Evolutionary conservation across 805 yeast species (phyloP), one percentile per base, ranked within the genome.

Genomic region (Peterozyma xylosa): DNA sequence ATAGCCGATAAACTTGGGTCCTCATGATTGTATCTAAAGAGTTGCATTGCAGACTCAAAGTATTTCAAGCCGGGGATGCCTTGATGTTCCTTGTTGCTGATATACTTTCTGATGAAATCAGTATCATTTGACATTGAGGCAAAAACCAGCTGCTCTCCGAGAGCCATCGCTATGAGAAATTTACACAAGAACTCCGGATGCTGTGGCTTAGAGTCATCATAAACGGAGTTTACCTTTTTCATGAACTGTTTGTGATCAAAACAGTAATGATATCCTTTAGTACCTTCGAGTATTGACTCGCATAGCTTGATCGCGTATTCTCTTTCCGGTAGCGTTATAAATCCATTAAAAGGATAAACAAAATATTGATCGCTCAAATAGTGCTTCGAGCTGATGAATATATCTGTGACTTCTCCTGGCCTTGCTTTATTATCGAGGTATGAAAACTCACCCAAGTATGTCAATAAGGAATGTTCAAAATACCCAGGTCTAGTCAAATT

Each of bases 1-100:
- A 66, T 56, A 39, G 51, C 45, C 11, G 56, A 51, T n/a, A 58
- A 42, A 14, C 53, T 52, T 15, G 68, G 69, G 42, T 57, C 57
- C 48, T 66, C 70, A 38, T 54, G 51, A 39, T 50, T 49, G 39
- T 40, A 44, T 16, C 56, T 48, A 38, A 57, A 59, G 21, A 57
- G 39, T 37, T 51, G 53, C 29, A 57, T 54, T 3, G 59, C 57
- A 9, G 47, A 51, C 11, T 53, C 55, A 43, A 60, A 61, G 38
- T 53, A 55, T 46, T 55, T 56, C 46, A 60, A 50, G 9, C 66
- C 67, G 16, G 62, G 62, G 33, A 39, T 37, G 9, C 43, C 43
- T 5, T 32, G 11, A 35, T 42, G 39, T 33, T 33, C 21, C 29
- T 38, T 27, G 5, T 46, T 38, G 13, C 43, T 42, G 27, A 13